Evolutionary conservation across 2,329 filamentous ascomycete species (phyloP), one percentile per base, ranked within the genome.

Genomic region (Chaetomiaceae sp.): DNA sequence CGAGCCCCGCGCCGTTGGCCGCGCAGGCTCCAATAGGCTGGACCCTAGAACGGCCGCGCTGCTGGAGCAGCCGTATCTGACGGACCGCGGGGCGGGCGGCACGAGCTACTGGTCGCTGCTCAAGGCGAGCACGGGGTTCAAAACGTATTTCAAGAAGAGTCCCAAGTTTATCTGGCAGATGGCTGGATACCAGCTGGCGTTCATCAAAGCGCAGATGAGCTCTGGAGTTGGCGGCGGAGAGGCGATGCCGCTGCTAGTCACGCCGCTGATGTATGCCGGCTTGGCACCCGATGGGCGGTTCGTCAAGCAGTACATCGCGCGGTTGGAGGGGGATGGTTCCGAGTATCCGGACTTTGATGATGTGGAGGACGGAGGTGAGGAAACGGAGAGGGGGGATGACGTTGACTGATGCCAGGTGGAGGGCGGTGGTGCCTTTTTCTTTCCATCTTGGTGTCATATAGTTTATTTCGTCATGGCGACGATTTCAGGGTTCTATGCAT

Each of bases 121-220:
- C 14, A 78, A 78, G 53, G 79, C 79, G 0, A 79, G 77, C 1
- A 67, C 67, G 3, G 65, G 71, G 3, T 81, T 78, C 61, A 72
- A 71, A 37, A 36, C 67, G n/a, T 70, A 66, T 32, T 67, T 71
- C 57, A 46, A 54, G 0, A 53, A 4, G 0, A 54, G 46, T 0
- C 52, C 64, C 0, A 59, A 37, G 0, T 74, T 81, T 48, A 61
- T 69, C 1, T 82, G 77, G 76, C 64, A 64, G 10, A 70, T 81
- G 55, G 73, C 73, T 0, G 78, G 78, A 0, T 66, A 64, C 1
- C 77, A 81, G 61, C 67, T 81, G 2, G 72, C 69, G 7, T 64
- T 64, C 30, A 68, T 82, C 53, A 82, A 82, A 60, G 69, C 71
- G 9, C 64, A 57, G 44, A 60, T 53, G 40, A 54, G 27, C 21